Base-by-base conservation (phyloP, 2,329 filamentous ascomycete species). In the Chaetomiaceae sp. region DNA sequence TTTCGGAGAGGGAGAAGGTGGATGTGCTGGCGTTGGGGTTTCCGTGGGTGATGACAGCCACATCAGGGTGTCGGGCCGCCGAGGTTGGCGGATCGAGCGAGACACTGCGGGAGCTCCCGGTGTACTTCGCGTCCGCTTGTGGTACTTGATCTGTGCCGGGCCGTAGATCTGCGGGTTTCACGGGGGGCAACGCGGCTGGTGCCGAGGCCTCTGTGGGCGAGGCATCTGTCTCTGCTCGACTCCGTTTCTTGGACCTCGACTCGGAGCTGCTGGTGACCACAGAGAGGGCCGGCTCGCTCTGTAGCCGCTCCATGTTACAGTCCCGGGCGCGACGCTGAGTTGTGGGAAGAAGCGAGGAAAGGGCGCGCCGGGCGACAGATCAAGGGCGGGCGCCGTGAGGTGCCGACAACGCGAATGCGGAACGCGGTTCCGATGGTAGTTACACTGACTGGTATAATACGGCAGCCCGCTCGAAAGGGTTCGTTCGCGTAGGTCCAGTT, bases 181-280 rank as follows among this genome's bases (percentile, higher is more conserved):
- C n/a, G 15, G 4, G n/a, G 6, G 14, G 33, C 7, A 41, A 8
- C 4, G 37, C 15, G 19, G 38, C 12, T 15, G 26, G 42, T 6
- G 34, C 29, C 6, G 35, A 18, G 7, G 8, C 20, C 15, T 49
- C 42, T 15, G 36, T 39, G 11, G 38, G 42, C 14, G 42, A 45
- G 15, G 38, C 42, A 34, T 46, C 43, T 6, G 38, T 41, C 17
- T 49, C 47, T 14, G 42, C 32, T 6, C 47, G 47, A n/a, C 39
- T 40, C 22, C 47, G 38, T 40, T 49, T 49, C 42, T 42, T 49
- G 1, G 47, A 49, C 32, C 14, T 42, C 6, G 14, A 17, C 36
- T 48, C 42, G 11, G 33, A 17, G 10, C 19, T n/a, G n/a, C n/a
- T 36, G 9, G 45, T 3, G 6, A 42, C 29, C 15, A 20, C 29